Percentiles rank a stretch among this genome's conserved stretches.
These are phyloP conservation scores for Proliferodiscus dingleyae DNA, from an alignment of 2,329 filamentous ascomycete species.

Conservation along the genomic window DNA sequence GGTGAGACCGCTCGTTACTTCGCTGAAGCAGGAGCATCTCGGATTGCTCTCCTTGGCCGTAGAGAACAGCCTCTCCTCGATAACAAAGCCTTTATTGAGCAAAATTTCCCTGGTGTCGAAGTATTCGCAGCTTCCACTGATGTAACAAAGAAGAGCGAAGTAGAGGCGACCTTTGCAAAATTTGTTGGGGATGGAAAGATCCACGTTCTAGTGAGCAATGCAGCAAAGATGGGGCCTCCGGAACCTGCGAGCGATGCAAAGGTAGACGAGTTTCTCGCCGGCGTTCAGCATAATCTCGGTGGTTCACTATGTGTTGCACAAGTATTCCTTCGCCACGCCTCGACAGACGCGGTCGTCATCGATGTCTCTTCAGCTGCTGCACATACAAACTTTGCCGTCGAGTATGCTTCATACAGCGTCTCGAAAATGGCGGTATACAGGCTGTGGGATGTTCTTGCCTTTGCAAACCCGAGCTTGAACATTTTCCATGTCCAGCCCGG, in stretches of 20 bases:
- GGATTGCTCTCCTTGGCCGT: constrained; percentile 42
- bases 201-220: constrained; percentile 38
- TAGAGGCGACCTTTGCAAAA: constrained; percentile 32
- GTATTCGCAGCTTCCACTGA: constrained; percentile 32
- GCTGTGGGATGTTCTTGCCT: constrained; percentile 29
- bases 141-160: constrained; percentile 28
- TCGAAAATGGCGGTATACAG: constrained; percentile 30
- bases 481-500: constrained; percentile 35
- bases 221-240: constrained; percentile 30
- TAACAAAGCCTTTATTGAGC: constrained; percentile 34
- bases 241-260: constrained; percentile 29
- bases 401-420: constrained; percentile 25
- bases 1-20: constrained; percentile 39
- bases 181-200: constrained; percentile 31
- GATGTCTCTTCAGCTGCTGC: constrained; percentile 33
- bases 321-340: constrained; percentile 33
- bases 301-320: constrained; percentile 32
- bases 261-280: constrained; percentile 31
- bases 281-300: constrained; percentile 33
- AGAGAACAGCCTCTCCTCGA: constrained; percentile 31
- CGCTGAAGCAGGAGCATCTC: constrained; percentile 39
- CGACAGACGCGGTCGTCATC: constrained; percentile 31
- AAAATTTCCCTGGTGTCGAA: constrained; percentile 33
- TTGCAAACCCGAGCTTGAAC: constrained; percentile 27
- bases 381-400: constrained; percentile 30